Evolutionary conservation across 78 protist genomes (phyloP).

Genomic region (slime mould (Dictyostelium discoideum)): dicty_2.7 NC_007089.4:782001-782500

Average conservation of each 20-base stretch:
- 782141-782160: too few relatives aligned
- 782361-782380: background rate
- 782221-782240: background rate
- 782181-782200: background rate
- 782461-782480: background rate
- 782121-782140: background rate
- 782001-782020: background rate
- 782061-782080: background rate
- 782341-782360: background rate
- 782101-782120: background rate
- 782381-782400: background rate
- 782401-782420: background rate
- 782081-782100: background rate
- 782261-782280: background rate
- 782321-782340: background rate
- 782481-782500: too few relatives aligned
- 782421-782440: background rate
- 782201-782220: background rate
- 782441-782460: too few relatives aligned
- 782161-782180: too few relatives aligned
- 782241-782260: background rate
- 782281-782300: background rate
- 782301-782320: background rate
- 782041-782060: background rate
- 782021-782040: background rate